Evolutionary conservation across 2,329 filamentous ascomycete genomes (phyloP), one percentile per base, ranked within the genome.

Genomic region (Knufia petricola): DNA sequence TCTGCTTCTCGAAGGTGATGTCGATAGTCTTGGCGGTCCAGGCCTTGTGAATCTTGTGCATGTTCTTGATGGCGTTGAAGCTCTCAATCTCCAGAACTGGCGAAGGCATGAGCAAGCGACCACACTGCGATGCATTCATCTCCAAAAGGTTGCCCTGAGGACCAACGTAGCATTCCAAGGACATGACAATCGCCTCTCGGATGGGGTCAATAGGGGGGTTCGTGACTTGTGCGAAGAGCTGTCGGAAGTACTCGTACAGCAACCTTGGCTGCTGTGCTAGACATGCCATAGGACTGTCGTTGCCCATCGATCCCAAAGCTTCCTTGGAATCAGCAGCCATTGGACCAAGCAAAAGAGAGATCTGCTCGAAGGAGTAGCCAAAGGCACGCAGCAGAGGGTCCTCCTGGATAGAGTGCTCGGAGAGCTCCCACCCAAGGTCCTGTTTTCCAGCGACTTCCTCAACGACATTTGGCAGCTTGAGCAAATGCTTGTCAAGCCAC

Each of bases 271-370:
- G 85, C 56, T 85, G 79, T n/a, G 90, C 85, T 64, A 96, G 75
- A 66, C 88, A 95, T 46, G 90, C 90, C 55, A 96, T 74, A 37
- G 90, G 90, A 38, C 86, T 87, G 72, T 96, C 90, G 64, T 96
- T 96, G 60, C 90, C 90, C 90, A 96, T 96, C 51, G 90, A 96
- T 34, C 90, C 90, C 47, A 96, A 77, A 37, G 90, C 90, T 68
- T 96, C 90, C 71, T 96, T 96, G 52, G 94, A 94, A 62, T 96
- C 90, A 20, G 88, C 88, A 50, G 88, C 90, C 90, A 96, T 96
- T 8, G 90, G 90, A 15, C 85, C 90, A 46, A 96, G 79, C 31
- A 96, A 75, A 63, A 96, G 71, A 66, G 84, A 90, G 65, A 96
- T 85, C 69, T 96, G 90, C 72, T 96, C 90, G 54, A 95, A 84